phyloP scores from a whole-genome alignment of 202 grass and related monocot genomes.

The Dendrocalamus latiflorus region DNA sequence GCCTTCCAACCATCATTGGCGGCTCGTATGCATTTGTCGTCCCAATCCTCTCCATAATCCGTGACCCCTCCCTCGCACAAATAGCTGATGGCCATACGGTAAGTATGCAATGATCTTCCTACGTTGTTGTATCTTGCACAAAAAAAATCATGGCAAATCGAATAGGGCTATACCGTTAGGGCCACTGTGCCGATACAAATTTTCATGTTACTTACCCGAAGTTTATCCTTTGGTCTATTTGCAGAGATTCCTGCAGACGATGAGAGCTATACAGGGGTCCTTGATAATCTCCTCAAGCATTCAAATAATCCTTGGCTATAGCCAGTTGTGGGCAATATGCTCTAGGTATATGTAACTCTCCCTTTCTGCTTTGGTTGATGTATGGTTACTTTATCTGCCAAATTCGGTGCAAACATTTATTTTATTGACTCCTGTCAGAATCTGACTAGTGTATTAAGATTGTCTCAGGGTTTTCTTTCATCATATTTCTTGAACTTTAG shows the following conservation, averaged over 20 bases:
- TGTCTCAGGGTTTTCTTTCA: not conserved
- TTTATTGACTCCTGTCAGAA: too few species aligned
- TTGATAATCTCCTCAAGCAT: conserved; percentile 92
- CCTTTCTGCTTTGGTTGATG: not conserved
- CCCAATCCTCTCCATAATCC: conserved; percentile 82
- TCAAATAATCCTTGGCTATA: conserved; percentile 94
- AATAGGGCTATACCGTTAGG: too few species aligned
- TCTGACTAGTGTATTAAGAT: not conserved
- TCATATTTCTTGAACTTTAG: not conserved
- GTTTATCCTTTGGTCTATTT: not conserved
- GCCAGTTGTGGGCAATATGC: conserved; percentile 94
- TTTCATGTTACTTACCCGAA: not conserved
- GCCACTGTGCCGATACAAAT: too few species aligned
- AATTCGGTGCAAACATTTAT: too few species aligned
- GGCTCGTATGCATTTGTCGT: conserved; percentile 82
- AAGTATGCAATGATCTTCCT: too few species aligned
- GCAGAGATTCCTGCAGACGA: conserved; percentile 81
- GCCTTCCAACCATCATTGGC: conserved; percentile 76
- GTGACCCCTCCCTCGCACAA: too few species aligned
- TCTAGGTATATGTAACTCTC: conserved; percentile 59
- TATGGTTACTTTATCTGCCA: too few species aligned
- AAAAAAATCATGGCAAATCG: too few species aligned
- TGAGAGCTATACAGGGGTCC: conserved; percentile 80
- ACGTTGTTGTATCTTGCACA: too few species aligned
- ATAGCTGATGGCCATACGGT: too few species aligned